Base-by-base conservation (phyloP, 306 rosid species). In the Vigna reflexopilosa region DNA sequence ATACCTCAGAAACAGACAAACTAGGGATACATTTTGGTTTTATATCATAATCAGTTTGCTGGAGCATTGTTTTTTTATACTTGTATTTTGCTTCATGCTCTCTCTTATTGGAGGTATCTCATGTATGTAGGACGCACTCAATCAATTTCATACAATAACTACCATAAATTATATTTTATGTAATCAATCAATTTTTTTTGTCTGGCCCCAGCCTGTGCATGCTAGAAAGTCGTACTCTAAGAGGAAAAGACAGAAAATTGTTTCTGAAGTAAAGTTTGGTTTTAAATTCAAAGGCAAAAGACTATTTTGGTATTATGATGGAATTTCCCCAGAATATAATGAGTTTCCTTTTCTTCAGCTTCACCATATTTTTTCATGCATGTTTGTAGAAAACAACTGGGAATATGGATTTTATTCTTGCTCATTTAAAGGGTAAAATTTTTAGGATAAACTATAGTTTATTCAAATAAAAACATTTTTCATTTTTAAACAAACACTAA, bases 171-270 rank as follows among this genome's bases (percentile, higher is more conserved):
- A 13, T 59, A 5, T 26, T 26, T 59, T 13, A 28, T 6, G 4
- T 59, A 26, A 26, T 28, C 28, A 59, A 59, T 28, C 66, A 59
- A 12, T 26, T 2, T 58, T 7, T 59, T 30, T 58, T 10, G 62
- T 22, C 10, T 20, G 13, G 63, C 34, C 63, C 34, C 63, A 57
- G 36, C 36, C 8, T 57, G 63, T 10, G 63, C 63, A 57, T 24
- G 34, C 36, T 4, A 57, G n/a, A 24, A 57, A 57, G 28, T 24
- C 36, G 7, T 22, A 56, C 62, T 40, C 1, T 40, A 11, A 57
- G 2, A 19, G 15, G 15, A 55, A 76, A 68, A 78, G 40, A n/a
- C 34, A 71, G 22, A 70, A 70, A 70, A 8, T 70, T 70, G 48
- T 16, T 15, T 70, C 9, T 4, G 6, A 50, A 50, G 75, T 51